These are phyloP conservation scores for Hyaloscypha variabilis DNA, from an alignment of 495 filamentous ascomycete genomes.

Conservation along the genomic window DNA sequence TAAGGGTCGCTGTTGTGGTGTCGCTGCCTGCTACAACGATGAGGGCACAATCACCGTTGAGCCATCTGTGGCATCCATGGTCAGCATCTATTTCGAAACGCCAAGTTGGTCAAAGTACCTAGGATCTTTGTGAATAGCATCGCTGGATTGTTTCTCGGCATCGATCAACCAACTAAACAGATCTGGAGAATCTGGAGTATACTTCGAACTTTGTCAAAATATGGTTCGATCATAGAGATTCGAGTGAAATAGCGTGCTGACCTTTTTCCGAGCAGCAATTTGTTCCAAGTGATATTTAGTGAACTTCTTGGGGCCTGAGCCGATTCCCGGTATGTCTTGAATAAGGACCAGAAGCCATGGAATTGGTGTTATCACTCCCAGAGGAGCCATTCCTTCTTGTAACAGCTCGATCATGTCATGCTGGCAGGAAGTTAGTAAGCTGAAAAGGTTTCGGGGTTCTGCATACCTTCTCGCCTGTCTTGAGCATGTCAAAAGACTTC, in stretches of 20 bases:
- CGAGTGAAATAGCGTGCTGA: neutral
- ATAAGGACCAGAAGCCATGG: constrained; percentile 37
- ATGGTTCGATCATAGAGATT: too few relatives aligned
- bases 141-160: neutral
- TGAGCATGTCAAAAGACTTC: constrained; percentile 28
- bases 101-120: neutral
- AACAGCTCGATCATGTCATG: constrained; percentile 35
- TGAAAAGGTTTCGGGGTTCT: neutral
- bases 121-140: neutral
- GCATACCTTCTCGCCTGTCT: constrained; percentile 2
- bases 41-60: neutral
- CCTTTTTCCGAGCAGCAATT: neutral
- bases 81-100: neutral
- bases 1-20: constrained; percentile 11
- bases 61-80: neutral
- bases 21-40: constrained; percentile 7
- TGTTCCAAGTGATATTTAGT: neutral
- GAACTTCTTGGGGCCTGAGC: neutral
- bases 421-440: neutral
- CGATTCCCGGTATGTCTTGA: constrained; percentile 10
- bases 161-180: neutral
- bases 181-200: neutral
- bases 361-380: constrained; percentile 39
- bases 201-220: neutral
- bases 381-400: constrained; percentile 35